These are phyloP conservation scores for Penicillium sp. DNA, from an alignment of 2,329 filamentous ascomycete species.

Conservation along the genomic window DNA sequence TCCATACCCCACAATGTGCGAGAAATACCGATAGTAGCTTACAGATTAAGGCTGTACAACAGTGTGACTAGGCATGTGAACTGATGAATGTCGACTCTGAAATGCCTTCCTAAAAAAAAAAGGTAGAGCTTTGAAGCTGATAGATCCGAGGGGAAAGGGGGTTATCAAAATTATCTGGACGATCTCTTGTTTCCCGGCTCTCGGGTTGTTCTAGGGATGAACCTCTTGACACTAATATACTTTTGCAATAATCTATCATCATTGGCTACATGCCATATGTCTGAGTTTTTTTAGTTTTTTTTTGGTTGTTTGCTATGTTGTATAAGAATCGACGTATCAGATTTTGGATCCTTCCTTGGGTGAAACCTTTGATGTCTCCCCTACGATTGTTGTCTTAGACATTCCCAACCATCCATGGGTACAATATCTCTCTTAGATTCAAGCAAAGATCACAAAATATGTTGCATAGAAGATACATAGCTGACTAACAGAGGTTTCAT, in stretches of 20 bases:
- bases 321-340: constrained; percentile 5
- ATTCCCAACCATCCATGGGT: constrained; percentile 1
- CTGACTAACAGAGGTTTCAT: neutral
- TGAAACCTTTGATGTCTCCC: constrained; percentile 20
- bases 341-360: neutral
- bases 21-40: neutral
- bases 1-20: constrained; percentile 24
- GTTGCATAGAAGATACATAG: neutral
- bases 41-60: neutral
- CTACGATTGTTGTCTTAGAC: constrained; percentile 21
- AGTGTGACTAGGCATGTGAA: neutral
- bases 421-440: neutral
- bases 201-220: constrained; percentile 11
- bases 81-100: neutral
- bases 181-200: constrained; percentile 16
- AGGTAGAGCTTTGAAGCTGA: neutral
- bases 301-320: neutral
- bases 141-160: constrained; percentile 2
- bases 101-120: neutral
- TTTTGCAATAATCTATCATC: neutral
- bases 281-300: neutral
- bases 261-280: constrained; percentile 3
- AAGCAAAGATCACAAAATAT: neutral
- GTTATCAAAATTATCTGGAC: constrained; percentile 13
- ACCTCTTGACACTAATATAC: neutral